phyloP scores from a whole-genome alignment of 2,329 filamentous ascomycete species.

The Trichophaea hybrida region DNA sequence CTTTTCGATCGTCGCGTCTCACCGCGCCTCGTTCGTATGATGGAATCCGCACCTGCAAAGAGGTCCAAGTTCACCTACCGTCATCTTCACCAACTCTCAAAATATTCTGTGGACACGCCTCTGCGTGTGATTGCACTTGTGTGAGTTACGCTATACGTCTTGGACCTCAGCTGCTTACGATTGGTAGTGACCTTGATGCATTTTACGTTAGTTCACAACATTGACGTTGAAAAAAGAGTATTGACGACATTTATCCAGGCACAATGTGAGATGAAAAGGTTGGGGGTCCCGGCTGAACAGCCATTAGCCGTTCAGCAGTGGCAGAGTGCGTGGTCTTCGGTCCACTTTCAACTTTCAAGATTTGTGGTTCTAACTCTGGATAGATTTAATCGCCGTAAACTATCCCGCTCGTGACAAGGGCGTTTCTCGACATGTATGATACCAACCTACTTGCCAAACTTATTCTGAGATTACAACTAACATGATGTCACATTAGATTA shows the following conservation, averaged over 20 bases:
- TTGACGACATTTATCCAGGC: constrained; percentile 32
- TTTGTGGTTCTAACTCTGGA: background rate
- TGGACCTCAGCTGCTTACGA: background rate
- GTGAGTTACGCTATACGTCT: constrained; percentile 10
- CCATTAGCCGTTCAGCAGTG: constrained; percentile 92
- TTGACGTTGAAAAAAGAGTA: background rate
- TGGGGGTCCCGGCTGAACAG: constrained; percentile 56
- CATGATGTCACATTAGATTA: constrained; percentile 46
- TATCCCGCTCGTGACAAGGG: constrained; percentile 76
- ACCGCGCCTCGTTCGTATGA: background rate
- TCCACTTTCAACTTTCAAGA: background rate
- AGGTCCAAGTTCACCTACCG: constrained; percentile 55
- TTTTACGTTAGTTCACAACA: constrained; percentile 49
- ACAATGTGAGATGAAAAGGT: constrained; percentile 85
- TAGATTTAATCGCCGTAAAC: constrained; percentile 73
- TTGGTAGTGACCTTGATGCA: constrained; percentile 62
- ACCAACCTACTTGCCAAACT: background rate
- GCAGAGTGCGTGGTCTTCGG: constrained; percentile 34
- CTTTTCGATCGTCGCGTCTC: too few relatives aligned
- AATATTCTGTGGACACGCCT: constrained; percentile 56
- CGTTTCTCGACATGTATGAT: constrained; percentile 38
- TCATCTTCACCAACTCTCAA: constrained; percentile 61
- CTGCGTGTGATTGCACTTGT: constrained; percentile 80
- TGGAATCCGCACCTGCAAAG: background rate
- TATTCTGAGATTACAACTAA: background rate